Evolutionary conservation across 2,329 filamentous ascomycete genomes (phyloP).

Genomic region (Penicillium sp.): DNA sequence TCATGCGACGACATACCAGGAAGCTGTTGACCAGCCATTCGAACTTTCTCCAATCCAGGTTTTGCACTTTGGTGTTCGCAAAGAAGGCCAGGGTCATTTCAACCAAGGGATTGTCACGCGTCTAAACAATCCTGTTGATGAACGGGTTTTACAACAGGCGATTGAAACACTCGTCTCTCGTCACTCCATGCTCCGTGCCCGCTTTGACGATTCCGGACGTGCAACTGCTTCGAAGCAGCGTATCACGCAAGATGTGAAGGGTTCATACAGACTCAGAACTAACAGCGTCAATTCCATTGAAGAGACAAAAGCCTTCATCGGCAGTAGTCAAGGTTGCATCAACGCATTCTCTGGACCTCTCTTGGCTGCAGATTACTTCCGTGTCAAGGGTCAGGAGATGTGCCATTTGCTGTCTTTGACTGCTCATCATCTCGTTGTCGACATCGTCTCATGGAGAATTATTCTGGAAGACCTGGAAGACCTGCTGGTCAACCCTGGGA

Average conservation of each 20-base stretch:
- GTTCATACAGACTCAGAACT: constrained; percentile 31
- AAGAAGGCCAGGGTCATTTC: constrained; percentile 40
- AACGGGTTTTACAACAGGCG: constrained; percentile 27
- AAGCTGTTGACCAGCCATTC: constrained; percentile 35
- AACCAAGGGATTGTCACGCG: constrained; percentile 43
- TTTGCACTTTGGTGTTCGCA: constrained; percentile 40
- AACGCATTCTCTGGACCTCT: constrained; percentile 42
- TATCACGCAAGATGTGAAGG: constrained; percentile 33
- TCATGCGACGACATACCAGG: constrained; percentile 38
- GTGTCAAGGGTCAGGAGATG: constrained; percentile 34
- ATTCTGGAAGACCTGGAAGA: constrained; percentile 44
- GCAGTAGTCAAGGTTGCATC: constrained; percentile 37
- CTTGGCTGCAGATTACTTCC: constrained; percentile 47
- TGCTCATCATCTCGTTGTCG: constrained; percentile 42
- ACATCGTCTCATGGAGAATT: constrained; percentile 46
- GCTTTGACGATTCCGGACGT: constrained; percentile 28
- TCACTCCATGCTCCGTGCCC: constrained; percentile 43
- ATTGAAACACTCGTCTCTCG: constrained; percentile 36
- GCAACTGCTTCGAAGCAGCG: constrained; percentile 28
- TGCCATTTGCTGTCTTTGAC: constrained; percentile 37
- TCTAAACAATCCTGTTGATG: constrained; percentile 30
- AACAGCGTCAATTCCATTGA: constrained; percentile 24
- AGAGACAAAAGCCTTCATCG: constrained; percentile 29
- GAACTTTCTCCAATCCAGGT: constrained; percentile 42
- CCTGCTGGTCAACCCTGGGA: constrained; percentile 33